These are phyloP conservation scores for Syzygium aromaticum DNA, from an alignment of 345 rosid species.

Conservation along the genomic window DNA sequence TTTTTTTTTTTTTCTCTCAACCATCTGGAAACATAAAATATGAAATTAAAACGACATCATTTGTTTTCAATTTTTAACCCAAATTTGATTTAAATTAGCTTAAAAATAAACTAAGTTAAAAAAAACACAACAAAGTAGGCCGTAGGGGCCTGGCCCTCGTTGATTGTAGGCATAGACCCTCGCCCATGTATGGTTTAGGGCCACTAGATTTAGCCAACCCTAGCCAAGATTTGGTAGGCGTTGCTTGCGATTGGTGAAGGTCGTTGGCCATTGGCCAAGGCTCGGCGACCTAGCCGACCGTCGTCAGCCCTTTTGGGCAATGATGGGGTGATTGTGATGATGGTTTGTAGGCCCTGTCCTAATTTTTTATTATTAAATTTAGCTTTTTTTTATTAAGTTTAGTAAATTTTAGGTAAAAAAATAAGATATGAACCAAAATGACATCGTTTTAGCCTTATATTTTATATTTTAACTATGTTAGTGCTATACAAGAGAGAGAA, in stretches of 20 bases:
- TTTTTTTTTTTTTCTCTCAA: neutral
- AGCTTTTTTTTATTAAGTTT: neutral
- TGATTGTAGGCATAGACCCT: too few species aligned
- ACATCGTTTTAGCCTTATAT: neutral
- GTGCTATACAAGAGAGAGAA: fast-evolving
- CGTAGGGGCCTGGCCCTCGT: neutral
- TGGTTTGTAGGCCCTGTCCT: neutral
- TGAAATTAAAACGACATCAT: neutral
- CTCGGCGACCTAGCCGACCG: neutral
- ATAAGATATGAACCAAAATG: neutral
- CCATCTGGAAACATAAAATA: neutral
- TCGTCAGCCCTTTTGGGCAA: too few species aligned
- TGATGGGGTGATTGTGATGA: neutral
- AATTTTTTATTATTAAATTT: neutral
- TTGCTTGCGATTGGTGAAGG: fast-evolving
- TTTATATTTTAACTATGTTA: neutral
- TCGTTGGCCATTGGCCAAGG: neutral
- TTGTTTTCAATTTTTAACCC: neutral
- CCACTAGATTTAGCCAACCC: neutral
- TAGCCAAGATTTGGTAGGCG: neutral
- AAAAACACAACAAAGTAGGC: neutral
- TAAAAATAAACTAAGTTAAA: neutral
- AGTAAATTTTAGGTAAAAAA: neutral
- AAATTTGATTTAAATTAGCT: neutral
- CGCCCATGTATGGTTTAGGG: too few species aligned